These are phyloP conservation scores for Exophiala xenobiotica DNA, from an alignment of 2,329 filamentous ascomycete species.

Conservation along the genomic window DNA sequence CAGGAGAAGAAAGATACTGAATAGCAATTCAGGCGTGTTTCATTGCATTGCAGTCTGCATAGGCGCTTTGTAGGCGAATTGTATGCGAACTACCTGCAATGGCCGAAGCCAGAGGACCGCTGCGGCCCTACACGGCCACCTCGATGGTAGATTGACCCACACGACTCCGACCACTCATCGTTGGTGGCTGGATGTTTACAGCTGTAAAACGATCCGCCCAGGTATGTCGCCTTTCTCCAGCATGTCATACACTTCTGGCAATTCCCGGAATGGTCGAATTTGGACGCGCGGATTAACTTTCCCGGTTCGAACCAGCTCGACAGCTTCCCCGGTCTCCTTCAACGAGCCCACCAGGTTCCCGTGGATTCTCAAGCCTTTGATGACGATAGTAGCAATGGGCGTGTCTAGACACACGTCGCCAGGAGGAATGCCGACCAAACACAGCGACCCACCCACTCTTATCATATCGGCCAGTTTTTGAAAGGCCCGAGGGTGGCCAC, in stretches of 20 bases:
- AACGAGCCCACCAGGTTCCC: slow-evolving; percentile 47
- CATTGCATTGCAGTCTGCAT: not conserved
- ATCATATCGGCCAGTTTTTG: slow-evolving; percentile 43
- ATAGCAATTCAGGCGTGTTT: not conserved
- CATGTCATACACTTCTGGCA: slow-evolving; percentile 45
- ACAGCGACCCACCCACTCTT: slow-evolving; percentile 44
- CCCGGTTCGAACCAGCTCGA: slow-evolving; percentile 44
- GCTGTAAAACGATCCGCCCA: slow-evolving; percentile 44
- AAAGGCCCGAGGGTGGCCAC: slow-evolving; percentile 44
- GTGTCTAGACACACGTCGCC: slow-evolving; percentile 42
- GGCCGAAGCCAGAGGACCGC: too few species aligned
- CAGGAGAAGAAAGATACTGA: not conserved
- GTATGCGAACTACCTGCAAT: not conserved
- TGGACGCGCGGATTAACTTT: slow-evolving; percentile 44
- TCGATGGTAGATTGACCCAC: not conserved
- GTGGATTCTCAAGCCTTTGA: slow-evolving; percentile 45
- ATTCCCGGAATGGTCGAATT: slow-evolving; percentile 44
- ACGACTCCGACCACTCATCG: not conserved
- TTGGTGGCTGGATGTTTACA: slow-evolving; percentile 8
- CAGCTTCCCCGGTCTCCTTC: slow-evolving; percentile 49
- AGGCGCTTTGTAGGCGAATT: not conserved
- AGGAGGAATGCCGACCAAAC: slow-evolving; percentile 47
- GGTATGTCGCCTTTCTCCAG: slow-evolving; percentile 46
- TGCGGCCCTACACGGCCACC: not conserved
- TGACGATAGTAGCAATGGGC: slow-evolving; percentile 45